Evolutionary conservation across 352 stramenopile species (phyloP).

Genomic region (Globisporangium sylvaticum): DNA sequence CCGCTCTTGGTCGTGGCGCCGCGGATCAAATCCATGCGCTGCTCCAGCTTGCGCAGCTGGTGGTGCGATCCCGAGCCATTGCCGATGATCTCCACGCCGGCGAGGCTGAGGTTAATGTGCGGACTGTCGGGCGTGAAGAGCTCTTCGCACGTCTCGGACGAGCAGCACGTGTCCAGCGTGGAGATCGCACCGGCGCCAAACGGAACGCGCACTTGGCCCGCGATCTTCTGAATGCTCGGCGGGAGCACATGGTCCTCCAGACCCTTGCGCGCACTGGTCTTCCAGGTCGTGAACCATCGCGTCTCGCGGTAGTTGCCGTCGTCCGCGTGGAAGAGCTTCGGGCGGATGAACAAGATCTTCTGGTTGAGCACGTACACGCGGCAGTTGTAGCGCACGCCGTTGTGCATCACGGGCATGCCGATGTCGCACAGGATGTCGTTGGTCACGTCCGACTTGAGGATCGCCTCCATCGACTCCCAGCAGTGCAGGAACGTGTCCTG

Average conservation of each 20-base stretch:
- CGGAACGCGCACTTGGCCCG: conserved; percentile 62
- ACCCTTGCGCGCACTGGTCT: conserved; percentile 37
- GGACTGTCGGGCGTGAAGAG: conserved; percentile 95
- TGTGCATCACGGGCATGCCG: conserved; percentile 96
- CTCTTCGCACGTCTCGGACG: conserved; percentile 97
- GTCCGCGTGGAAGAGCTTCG: conserved; percentile 92
- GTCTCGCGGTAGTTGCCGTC: conserved; percentile 98
- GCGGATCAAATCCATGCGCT: conserved; percentile 89
- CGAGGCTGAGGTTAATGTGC: conserved; percentile 93
- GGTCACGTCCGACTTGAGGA: conserved; percentile 88
- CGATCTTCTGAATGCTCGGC: conserved; percentile 81
- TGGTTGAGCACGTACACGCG: conserved; percentile 92
- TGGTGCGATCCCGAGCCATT: conserved; percentile 98
- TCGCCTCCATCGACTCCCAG: conserved; percentile 91
- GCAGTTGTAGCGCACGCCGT: conserved; percentile 97
- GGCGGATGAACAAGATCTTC: conserved; percentile 93
- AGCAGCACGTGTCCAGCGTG: conserved; percentile 84
- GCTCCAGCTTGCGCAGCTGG: conserved; percentile 93
- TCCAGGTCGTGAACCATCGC: conserved; percentile 90
- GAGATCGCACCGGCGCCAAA: conserved; percentile 81
- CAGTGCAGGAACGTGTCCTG: conserved; percentile 98
- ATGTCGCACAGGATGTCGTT: conserved; percentile 96
- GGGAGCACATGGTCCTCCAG: conserved; percentile 76
- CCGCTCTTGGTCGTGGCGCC: conserved; percentile 92
- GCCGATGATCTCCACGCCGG: conserved; percentile 96